Evolutionary conservation across 148 eudicot genomes (phyloP).

Genomic region (Oxyria digyna): DNA sequence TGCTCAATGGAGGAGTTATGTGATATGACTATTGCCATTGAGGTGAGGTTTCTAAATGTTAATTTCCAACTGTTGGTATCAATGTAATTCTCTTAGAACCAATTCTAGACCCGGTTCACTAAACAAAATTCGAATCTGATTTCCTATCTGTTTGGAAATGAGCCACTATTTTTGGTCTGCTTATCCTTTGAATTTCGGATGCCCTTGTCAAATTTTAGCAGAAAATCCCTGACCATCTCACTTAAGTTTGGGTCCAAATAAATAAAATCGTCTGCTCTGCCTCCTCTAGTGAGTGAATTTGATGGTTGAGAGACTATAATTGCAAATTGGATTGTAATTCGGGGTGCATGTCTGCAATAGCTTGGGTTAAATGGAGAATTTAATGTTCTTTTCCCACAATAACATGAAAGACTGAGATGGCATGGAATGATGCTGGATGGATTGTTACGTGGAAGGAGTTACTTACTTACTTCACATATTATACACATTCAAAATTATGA

Average conservation of each 20-base stretch:
- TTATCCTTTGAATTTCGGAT: background rate
- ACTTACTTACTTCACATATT: background rate
- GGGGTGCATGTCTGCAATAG: too few relatives aligned
- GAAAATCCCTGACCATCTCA: background rate
- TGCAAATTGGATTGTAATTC: too few relatives aligned
- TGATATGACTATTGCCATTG: constrained; percentile 59
- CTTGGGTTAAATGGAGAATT: too few relatives aligned
- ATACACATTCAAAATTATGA: background rate
- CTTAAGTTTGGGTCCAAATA: background rate
- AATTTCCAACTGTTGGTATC: background rate
- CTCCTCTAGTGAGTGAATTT: too few relatives aligned
- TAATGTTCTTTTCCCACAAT: too few relatives aligned
- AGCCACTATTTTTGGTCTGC: too few relatives aligned
- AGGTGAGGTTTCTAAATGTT: constrained; percentile 37
- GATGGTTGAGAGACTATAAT: too few relatives aligned
- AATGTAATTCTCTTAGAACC: background rate
- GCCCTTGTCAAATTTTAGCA: background rate
- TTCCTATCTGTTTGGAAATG: too few relatives aligned
- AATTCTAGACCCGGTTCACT: background rate
- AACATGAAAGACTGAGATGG: too few relatives aligned
- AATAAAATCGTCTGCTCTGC: background rate
- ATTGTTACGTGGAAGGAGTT: too few relatives aligned
- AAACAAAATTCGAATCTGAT: background rate
- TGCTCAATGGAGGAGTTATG: constrained; percentile 75
- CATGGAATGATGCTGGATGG: too few relatives aligned